Evolutionary conservation across 305 asterid genomes (phyloP).

Genomic region (Solanum hybrid): DNA sequence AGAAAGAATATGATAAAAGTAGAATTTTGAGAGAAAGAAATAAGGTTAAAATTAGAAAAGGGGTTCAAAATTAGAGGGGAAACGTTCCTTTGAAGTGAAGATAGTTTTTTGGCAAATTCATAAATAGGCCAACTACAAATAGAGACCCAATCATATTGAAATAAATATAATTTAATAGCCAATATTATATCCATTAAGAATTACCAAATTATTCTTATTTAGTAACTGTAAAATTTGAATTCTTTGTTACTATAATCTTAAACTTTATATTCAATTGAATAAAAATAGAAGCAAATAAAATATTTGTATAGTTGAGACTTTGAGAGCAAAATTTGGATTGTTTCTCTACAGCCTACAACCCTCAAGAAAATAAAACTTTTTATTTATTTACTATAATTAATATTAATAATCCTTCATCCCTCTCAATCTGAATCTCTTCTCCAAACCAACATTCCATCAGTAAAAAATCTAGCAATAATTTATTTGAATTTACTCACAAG

Average conservation of each 20-base stretch:
- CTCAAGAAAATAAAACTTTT: background rate
- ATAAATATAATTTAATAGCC: background rate
- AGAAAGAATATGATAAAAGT: background rate
- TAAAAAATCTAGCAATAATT: background rate
- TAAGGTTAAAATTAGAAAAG: background rate
- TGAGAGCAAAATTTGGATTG: background rate
- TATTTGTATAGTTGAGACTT: background rate
- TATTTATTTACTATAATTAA: background rate
- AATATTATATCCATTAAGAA: background rate
- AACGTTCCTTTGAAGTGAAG: background rate
- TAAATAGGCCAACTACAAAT: background rate
- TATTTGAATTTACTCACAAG: background rate
- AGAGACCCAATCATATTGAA: background rate
- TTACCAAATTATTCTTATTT: background rate
- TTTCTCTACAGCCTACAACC: background rate
- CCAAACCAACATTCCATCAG: background rate
- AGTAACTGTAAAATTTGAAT: background rate
- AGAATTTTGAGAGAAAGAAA: background rate
- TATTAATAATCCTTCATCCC: background rate
- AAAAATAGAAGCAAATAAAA: background rate
- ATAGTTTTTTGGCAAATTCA: background rate
- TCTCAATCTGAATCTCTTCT: background rate
- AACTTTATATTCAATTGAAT: background rate
- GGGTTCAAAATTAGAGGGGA: background rate
- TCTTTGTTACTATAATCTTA: background rate